Evolutionary conservation across 2,329 filamentous ascomycete genomes (phyloP).

Genomic region (Aspergillus brunneoviolaceus): DNA sequence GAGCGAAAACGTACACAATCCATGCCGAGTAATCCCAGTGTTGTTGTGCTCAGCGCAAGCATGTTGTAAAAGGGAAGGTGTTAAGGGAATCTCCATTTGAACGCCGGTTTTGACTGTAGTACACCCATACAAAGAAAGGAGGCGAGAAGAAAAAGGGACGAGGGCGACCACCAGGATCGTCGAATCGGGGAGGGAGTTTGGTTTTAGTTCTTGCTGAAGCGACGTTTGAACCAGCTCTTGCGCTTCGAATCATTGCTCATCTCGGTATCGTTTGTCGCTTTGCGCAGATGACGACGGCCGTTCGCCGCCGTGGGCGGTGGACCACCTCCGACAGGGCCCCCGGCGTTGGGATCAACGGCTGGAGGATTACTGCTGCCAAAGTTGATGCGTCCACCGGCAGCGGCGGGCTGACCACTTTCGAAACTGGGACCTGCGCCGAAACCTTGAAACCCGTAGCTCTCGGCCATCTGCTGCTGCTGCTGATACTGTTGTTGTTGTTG

Average conservation of each 20-base stretch:
- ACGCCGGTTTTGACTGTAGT: conserved; percentile 11
- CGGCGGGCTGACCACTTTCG: conserved; percentile 21
- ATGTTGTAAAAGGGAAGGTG: not conserved
- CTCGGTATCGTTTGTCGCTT: conserved; percentile 22
- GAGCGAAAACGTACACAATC: not conserved
- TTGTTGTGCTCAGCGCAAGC: not conserved
- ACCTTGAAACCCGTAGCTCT: conserved; percentile 64
- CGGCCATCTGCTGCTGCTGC: conserved; percentile 47
- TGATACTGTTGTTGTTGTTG: conserved; percentile 28
- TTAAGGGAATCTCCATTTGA: conserved; percentile 9
- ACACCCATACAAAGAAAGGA: conserved; percentile 5
- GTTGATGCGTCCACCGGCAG: conserved; percentile 13
- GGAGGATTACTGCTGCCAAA: conserved; percentile 17
- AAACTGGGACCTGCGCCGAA: conserved; percentile 48
- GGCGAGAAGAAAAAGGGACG: not conserved
- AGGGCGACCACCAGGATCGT: not conserved
- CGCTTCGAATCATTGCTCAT: conserved; percentile 62
- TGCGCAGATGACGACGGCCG: conserved; percentile 23
- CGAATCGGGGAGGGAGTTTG: conserved; percentile 12
- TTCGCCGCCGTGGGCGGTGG: conserved; percentile 19
- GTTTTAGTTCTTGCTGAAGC: conserved; percentile 63
- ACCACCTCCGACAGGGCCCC: conserved; percentile 28
- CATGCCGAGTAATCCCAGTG: conserved; percentile 3
- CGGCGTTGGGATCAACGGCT: conserved; percentile 24
- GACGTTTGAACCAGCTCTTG: conserved; percentile 84